Conservation (phyloP, 306 rosid species). For the Alnus glutinosa region DNA sequence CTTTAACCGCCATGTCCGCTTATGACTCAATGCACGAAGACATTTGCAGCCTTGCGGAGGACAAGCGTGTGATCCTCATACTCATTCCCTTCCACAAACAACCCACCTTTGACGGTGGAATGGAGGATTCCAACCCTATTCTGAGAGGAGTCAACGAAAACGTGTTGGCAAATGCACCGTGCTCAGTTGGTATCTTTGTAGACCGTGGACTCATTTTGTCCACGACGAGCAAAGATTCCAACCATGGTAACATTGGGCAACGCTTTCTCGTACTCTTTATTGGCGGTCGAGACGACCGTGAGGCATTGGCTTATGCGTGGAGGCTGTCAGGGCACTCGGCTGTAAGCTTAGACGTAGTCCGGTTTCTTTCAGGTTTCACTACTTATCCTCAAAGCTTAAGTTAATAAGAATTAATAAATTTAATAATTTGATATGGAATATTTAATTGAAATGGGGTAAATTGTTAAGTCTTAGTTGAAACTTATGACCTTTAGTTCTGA, state of each 20-base stretch:
- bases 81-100: slow-evolving; percentile 39
- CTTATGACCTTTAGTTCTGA: too few relatives aligned
- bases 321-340: slow-evolving; percentile 47
- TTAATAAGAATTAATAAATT: too few relatives aligned
- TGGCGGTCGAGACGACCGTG: slow-evolving; percentile 52
- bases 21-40: slow-evolving; percentile 48
- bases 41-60: slow-evolving; percentile 43
- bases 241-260: slow-evolving; percentile 1
- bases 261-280: slow-evolving; percentile 36
- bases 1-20: slow-evolving; percentile 43
- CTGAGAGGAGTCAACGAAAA: slow-evolving; percentile 27
- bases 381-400: too few relatives aligned
- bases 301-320: slow-evolving; percentile 52
- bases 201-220: slow-evolving; percentile 34
- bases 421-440: too few relatives aligned
- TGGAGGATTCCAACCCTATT: slow-evolving; percentile 30
- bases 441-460: too few relatives aligned
- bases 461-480: too few relatives aligned
- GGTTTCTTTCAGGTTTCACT: slow-evolving; percentile 24
- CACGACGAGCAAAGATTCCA: background rate
- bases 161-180: slow-evolving; percentile 35
- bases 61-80: slow-evolving; percentile 32
- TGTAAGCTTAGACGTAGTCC: slow-evolving; percentile 35
- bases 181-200: slow-evolving; percentile 35
- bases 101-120: slow-evolving; percentile 20